Percentiles rank a stretch among this genome's conserved stretches.
Evolutionary conservation across 2,329 filamentous ascomycete genomes (phyloP).

Genomic region (Paecilomyces formosus): DNA sequence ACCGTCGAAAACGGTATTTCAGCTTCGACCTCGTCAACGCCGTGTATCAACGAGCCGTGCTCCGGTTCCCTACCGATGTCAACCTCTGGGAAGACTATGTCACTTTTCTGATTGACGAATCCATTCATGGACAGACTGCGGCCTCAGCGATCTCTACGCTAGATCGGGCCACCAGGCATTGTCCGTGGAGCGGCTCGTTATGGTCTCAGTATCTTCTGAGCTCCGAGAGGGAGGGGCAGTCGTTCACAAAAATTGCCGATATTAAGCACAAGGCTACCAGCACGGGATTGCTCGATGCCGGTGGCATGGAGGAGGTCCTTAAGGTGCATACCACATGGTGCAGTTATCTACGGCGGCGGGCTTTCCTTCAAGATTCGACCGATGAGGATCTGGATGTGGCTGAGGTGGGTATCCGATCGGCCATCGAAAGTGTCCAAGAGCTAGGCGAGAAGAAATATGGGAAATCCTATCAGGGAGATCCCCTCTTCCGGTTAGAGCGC

Average conservation of each 20-base stretch:
- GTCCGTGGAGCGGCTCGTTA: conserved; percentile 82
- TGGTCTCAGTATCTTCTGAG: conserved; percentile 87
- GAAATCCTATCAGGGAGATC: conserved; percentile 73
- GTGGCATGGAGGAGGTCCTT: conserved; percentile 79
- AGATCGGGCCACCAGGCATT: conserved; percentile 78
- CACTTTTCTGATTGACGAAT: conserved; percentile 58
- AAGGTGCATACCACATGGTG: conserved; percentile 95
- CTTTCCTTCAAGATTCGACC: conserved; percentile 64
- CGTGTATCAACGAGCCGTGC: conserved; percentile 72
- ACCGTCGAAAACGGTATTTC: conserved; percentile 48
- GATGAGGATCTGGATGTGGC: conserved; percentile 85
- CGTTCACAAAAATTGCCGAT: conserved; percentile 73
- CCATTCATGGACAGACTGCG: conserved; percentile 37
- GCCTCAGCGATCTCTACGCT: conserved; percentile 60
- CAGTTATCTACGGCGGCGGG: conserved; percentile 79
- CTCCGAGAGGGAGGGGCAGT: conserved; percentile 68
- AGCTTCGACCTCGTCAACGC: conserved; percentile 50
- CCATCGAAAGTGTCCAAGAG: conserved; percentile 74
- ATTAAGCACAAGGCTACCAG: conserved; percentile 91
- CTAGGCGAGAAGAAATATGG: conserved; percentile 72
- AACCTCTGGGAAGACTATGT: conserved; percentile 77
- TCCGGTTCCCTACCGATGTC: conserved; percentile 64
- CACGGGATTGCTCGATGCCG: conserved; percentile 73
- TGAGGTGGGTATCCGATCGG: conserved; percentile 78
- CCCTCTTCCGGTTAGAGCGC: conserved; percentile 78